Evolutionary conservation across 345 rosid species (phyloP).

Genomic region (Rhodamnia rubescens): DNA sequence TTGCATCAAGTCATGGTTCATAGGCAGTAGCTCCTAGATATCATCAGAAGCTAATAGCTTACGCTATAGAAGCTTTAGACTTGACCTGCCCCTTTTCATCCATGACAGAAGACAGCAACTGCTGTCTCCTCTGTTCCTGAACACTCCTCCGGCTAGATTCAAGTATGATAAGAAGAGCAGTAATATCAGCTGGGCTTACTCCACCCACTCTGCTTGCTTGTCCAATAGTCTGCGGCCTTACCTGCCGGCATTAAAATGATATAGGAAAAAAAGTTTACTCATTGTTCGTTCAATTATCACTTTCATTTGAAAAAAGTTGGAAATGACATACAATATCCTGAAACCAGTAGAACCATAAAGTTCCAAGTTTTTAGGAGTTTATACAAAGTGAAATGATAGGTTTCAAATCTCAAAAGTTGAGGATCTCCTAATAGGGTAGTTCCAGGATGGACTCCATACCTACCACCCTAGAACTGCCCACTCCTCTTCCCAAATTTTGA

Average conservation of each 20-base stretch:
- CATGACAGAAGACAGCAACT: conserved; percentile 22
- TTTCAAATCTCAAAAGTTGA: not conserved
- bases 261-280: not conserved
- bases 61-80: not conserved
- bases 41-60: not conserved
- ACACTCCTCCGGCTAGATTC: conserved; percentile 66
- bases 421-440: not conserved
- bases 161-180: conserved; percentile 75
- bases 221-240: conserved; percentile 82
- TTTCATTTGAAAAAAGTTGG: not conserved
- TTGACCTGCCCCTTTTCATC: conserved; percentile 13
- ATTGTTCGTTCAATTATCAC: not conserved
- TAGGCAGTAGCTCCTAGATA: not conserved
- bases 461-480: not conserved
- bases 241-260: conserved; percentile 29
- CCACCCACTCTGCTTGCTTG: conserved; percentile 91
- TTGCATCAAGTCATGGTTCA: not conserved
- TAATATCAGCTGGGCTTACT: conserved; percentile 92
- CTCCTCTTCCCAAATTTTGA: not conserved
- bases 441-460: not conserved
- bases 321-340: not conserved
- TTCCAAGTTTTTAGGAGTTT: not conserved
- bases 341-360: not conserved
- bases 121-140: conserved; percentile 46
- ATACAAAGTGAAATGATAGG: not conserved